Evolutionary conservation across 805 yeast genomes (phyloP).

Genomic region (Starmerella ratchasimensis): DNA sequence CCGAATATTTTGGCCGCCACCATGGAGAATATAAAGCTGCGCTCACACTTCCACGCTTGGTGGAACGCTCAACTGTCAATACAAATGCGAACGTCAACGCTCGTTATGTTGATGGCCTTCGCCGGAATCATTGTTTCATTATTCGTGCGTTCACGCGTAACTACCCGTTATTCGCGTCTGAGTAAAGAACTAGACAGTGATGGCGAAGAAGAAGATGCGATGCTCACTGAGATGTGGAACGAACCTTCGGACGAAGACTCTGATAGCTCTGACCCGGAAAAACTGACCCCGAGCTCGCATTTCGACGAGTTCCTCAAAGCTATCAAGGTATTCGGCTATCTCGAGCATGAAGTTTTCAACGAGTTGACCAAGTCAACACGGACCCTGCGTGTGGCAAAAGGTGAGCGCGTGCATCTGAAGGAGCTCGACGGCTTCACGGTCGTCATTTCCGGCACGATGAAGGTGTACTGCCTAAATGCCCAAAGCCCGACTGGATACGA

Average conservation of each 20-base stretch:
- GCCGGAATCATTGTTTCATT: constrained; percentile 31
- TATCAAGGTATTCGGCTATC: constrained; percentile 83
- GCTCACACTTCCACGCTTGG: no score
- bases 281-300: constrained; percentile 46
- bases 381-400: constrained; percentile 65
- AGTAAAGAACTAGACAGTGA: constrained; percentile 30
- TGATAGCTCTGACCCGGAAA: constrained; percentile 25
- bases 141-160: constrained; percentile 46
- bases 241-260: constrained; percentile 21
- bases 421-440: constrained; percentile 75
- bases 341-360: constrained; percentile 81
- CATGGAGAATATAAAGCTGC: no score
- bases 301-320: constrained; percentile 83
- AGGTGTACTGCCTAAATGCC: constrained; percentile 32
- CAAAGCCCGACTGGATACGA: constrained; percentile 47
- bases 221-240: constrained; percentile 34
- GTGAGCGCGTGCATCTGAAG: constrained; percentile 62
- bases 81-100: constrained; percentile 15
- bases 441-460: constrained; percentile 82
- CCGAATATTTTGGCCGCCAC: no score
- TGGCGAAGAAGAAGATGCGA: constrained; percentile 26
- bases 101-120: constrained; percentile 20
- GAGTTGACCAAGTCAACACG: constrained; percentile 86
- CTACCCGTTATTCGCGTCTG: constrained; percentile 48
- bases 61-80: constrained; percentile 10